phyloP scores from a whole-genome alignment of 225 moss, liverwort and hornwort species.

The Climacium dendroides region DNA sequence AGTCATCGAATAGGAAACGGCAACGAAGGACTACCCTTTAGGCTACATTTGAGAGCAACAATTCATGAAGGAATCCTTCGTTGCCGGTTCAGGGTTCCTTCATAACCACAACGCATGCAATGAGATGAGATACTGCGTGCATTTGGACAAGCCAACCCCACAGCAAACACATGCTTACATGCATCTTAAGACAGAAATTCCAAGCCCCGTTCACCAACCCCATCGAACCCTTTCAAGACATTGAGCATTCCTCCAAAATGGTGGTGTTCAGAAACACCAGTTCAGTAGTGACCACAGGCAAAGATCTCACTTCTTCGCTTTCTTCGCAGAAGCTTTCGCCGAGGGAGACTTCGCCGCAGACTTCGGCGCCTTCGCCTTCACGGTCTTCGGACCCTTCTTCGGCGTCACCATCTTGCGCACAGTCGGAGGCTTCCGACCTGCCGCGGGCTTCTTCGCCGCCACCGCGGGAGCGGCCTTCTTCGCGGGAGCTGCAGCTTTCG shows the following conservation, averaged over 20 bases:
- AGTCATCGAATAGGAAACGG: too few species aligned
- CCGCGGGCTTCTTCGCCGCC: slow-evolving; percentile 16
- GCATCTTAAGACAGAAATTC: neutral
- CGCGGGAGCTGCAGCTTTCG: neutral
- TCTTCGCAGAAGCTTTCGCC: slow-evolving; percentile 48
- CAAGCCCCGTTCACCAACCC: neutral
- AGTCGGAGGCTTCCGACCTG: slow-evolving; percentile 32
- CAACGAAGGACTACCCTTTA: neutral
- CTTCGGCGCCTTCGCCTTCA: neutral
- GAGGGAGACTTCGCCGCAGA: slow-evolving; percentile 10
- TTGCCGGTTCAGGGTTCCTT: too few species aligned
- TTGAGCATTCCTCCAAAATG: neutral
- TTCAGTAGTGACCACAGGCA: neutral
- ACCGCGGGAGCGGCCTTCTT: slow-evolving; percentile 21
- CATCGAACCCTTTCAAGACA: neutral
- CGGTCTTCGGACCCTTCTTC: slow-evolving; percentile 45
- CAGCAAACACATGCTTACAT: neutral
- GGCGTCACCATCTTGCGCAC: slow-evolving; percentile 56
- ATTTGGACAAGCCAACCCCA: neutral
- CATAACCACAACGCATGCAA: neutral
- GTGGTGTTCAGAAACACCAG: slow-evolving; percentile 21
- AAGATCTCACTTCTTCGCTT: slow-evolving; percentile 56
- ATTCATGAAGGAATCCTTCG: too few species aligned
- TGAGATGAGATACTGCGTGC: too few species aligned
- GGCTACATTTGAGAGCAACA: neutral